These are phyloP conservation scores for Saprolegnia diclina DNA, from an alignment of 352 stramenopile genomes.

Conservation along the genomic window DNA sequence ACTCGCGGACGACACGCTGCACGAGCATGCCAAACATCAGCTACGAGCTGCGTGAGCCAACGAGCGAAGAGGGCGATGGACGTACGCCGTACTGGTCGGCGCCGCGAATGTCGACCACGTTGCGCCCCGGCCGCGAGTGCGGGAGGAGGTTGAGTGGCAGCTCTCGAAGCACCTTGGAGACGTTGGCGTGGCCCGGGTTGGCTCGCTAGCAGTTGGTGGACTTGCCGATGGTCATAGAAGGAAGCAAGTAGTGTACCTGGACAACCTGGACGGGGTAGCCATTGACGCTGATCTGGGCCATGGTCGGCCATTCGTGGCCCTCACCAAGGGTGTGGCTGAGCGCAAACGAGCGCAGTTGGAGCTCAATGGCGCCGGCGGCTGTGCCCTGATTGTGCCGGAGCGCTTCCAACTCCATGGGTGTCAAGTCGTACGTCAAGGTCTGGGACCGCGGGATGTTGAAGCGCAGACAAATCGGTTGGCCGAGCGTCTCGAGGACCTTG, in stretches of 20 bases:
- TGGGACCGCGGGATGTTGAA: conserved; percentile 51
- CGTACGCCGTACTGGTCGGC: neutral
- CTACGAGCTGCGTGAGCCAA: neutral
- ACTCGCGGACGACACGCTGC: conserved; percentile 18
- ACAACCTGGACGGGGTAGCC: conserved; percentile 44
- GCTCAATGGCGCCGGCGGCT: conserved; percentile 45
- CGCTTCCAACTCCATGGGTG: conserved; percentile 65
- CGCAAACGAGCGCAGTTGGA: conserved; percentile 72
- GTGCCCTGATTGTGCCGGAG: conserved; percentile 54
- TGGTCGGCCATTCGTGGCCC: conserved; percentile 67
- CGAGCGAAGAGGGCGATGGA: neutral
- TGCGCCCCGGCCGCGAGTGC: conserved; percentile 58
- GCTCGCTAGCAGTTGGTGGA: conserved; percentile 48
- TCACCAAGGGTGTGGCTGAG: conserved; percentile 64
- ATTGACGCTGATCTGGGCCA: conserved; percentile 61
- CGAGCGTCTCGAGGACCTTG: conserved; percentile 48
- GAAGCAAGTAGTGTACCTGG: conserved; percentile 8
- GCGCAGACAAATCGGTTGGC: conserved; percentile 52
- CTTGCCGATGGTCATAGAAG: neutral
- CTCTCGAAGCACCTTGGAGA: conserved; percentile 75
- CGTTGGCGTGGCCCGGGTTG: conserved; percentile 64
- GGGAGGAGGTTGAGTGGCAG: conserved; percentile 68
- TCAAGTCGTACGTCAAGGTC: conserved; percentile 61
- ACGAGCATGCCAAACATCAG: conserved; percentile 8
- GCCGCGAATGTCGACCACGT: conserved; percentile 66